Base-by-base conservation (phyloP, 192 early-diverging fungal species). In the Thoreauomyces humboldtii region DNA sequence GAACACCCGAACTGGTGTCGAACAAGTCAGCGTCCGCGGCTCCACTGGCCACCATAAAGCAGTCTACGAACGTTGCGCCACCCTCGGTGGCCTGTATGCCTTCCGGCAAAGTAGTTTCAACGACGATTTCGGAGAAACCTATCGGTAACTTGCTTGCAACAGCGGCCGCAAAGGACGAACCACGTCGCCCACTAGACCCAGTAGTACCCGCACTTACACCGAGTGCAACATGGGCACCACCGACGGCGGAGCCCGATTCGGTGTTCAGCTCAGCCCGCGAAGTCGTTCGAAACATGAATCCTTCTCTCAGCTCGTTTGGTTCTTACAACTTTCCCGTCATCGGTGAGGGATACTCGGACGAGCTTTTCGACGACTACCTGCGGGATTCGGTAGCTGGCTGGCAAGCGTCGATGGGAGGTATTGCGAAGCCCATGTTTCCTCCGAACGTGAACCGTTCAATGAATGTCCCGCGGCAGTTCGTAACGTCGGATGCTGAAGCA, bases 401-500 rank as follows among this genome's bases (percentile, higher is more conserved):
- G 59, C 34, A 43, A 6, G 59, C 59, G 4, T 61, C 59, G 45
- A 61, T 61, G 34, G 50, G 50, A n/a, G n/a, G n/a, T n/a, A n/a
- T n/a, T n/a, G n/a, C n/a, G n/a, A n/a, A n/a, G n/a, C n/a, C n/a
- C n/a, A n/a, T n/a, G n/a, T n/a, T n/a, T n/a, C n/a, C n/a, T n/a
- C n/a, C n/a, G n/a, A n/a, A n/a, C n/a, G n/a, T n/a, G n/a, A n/a
- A n/a, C n/a, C n/a, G n/a, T n/a, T n/a, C n/a, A n/a, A n/a, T n/a
- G n/a, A n/a, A n/a, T n/a, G n/a, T n/a, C n/a, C n/a, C n/a, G n/a
- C n/a, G n/a, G n/a, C n/a, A n/a, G n/a, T n/a, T n/a, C n/a, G n/a
- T n/a, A n/a, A n/a, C n/a, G n/a, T n/a, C n/a, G n/a, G n/a, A n/a
- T n/a, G n/a, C n/a, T n/a, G n/a, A n/a, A n/a, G n/a, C n/a, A n/a